Conservation (phyloP, 371 early-diverging fungal species). For the Syncephalastrum contaminatum region DNA sequence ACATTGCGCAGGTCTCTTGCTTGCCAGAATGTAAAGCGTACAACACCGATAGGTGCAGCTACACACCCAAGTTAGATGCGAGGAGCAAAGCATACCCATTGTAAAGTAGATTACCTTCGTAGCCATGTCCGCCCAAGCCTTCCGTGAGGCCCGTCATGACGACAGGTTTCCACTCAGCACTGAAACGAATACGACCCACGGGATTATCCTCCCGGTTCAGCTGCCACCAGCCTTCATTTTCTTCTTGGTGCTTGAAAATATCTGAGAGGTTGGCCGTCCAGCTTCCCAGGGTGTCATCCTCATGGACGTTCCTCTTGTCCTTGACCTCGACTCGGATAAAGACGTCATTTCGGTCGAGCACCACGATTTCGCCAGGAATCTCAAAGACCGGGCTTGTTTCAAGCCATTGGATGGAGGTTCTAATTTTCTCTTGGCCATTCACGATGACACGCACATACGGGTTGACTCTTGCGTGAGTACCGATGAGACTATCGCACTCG, state of each 20-base stretch:
- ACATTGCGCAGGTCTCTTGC: slow-evolving; percentile 77
- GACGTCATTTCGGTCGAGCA: slow-evolving; percentile 41
- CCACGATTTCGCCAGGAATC: slow-evolving; percentile 39
- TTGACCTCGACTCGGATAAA: slow-evolving; percentile 33
- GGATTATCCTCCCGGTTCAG: slow-evolving; percentile 17
- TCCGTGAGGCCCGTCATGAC: slow-evolving; percentile 48
- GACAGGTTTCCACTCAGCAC: slow-evolving; percentile 58
- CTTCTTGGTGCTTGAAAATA: slow-evolving; percentile 34
- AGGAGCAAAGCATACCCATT: too few species aligned
- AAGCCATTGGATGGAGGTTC: slow-evolving; percentile 43
- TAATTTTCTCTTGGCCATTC: slow-evolving; percentile 44
- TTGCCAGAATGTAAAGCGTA: slow-evolving; percentile 74
- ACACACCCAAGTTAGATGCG: slow-evolving; percentile 1
- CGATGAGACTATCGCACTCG: slow-evolving; percentile 41
- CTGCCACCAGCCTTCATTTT: slow-evolving; percentile 50
- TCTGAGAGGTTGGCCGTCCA: slow-evolving; percentile 38
- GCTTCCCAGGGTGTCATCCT: slow-evolving; percentile 37
- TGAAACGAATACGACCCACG: slow-evolving; percentile 39
- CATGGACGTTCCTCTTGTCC: slow-evolving; percentile 32
- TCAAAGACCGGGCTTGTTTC: slow-evolving; percentile 50
- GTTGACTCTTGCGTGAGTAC: slow-evolving; percentile 22
- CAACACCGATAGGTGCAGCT: slow-evolving; percentile 76
- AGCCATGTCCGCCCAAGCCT: slow-evolving; percentile 33
- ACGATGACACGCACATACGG: slow-evolving; percentile 47
- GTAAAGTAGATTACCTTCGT: slow-evolving; percentile 41